Conservation (phyloP, 495 filamentous ascomycete genomes). For the Trichoderma parareesei region DNA sequence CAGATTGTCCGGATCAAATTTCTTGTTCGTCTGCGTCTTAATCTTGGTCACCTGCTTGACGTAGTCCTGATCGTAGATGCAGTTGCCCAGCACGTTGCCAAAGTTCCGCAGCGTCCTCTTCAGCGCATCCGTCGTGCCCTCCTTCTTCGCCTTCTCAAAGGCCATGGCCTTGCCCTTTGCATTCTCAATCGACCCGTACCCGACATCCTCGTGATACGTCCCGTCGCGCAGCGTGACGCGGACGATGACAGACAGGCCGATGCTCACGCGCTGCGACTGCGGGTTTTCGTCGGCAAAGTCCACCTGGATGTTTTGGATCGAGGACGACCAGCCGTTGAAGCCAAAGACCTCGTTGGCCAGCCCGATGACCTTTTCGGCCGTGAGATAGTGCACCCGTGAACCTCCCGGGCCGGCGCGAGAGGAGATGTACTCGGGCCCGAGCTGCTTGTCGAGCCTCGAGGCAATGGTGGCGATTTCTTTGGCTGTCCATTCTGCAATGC, state of each 20-base stretch:
- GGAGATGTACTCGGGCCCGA: constrained; percentile 96
- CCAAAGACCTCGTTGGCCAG: constrained; percentile 97
- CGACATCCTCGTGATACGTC: constrained; percentile 92
- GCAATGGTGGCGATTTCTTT: constrained; percentile 83
- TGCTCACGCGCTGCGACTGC: constrained; percentile 56
- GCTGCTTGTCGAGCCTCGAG: constrained; percentile 75
- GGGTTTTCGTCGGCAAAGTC: constrained; percentile 69
- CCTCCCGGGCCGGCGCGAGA: constrained; percentile 70
- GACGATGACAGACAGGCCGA: constrained; percentile 83
- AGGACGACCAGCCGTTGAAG: constrained; percentile 96
- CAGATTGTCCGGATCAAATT: constrained; percentile 66
- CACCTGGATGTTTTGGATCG: constrained; percentile 79
- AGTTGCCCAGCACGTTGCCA: constrained; percentile 94
- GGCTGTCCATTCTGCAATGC: constrained; percentile 75
- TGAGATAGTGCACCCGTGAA: constrained; percentile 81
- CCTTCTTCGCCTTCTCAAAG: constrained; percentile 97
- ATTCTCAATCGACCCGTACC: constrained; percentile 93
- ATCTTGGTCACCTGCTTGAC: constrained; percentile 74
- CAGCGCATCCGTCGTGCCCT: constrained; percentile 88
- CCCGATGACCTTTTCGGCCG: constrained; percentile 87
- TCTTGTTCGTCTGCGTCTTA: constrained; percentile 58
- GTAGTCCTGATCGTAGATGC: constrained; percentile 95
- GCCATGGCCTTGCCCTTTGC: constrained; percentile 87
- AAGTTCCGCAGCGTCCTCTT: constrained; percentile 88
- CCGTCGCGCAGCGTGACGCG: constrained; percentile 85